These are phyloP conservation scores for Detonula confervacea DNA, from an alignment of 352 stramenopile species.

Conservation along the genomic window DNA sequence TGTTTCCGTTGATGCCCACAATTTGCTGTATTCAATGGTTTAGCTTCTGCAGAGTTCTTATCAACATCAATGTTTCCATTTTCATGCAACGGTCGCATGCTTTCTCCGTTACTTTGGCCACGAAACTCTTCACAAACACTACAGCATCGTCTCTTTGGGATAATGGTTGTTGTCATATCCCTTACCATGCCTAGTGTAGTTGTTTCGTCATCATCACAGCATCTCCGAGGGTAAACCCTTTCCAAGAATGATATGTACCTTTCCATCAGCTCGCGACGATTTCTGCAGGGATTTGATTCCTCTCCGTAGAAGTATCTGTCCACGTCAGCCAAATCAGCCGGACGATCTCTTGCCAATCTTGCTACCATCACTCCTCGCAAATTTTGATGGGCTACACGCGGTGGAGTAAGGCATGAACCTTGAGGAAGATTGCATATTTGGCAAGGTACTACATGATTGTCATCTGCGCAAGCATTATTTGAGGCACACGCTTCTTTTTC, in stretches of 20 bases:
- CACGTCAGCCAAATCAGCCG: constrained; percentile 66
- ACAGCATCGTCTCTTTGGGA: constrained; percentile 19
- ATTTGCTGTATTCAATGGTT: background rate
- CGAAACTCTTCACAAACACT: constrained; percentile 33
- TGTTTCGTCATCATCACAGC: constrained; percentile 67
- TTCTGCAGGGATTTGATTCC: constrained; percentile 72
- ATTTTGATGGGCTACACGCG: constrained; percentile 56
- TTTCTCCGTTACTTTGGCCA: constrained; percentile 2
- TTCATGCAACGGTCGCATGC: background rate
- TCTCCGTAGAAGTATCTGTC: constrained; percentile 82
- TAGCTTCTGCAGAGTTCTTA: background rate
- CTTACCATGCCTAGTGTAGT: constrained; percentile 55
- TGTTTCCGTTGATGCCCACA: constrained; percentile 6
- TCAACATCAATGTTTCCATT: constrained; percentile 6
- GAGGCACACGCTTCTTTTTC: constrained; percentile 6
- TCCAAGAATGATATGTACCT: constrained; percentile 76
- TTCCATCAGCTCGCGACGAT: constrained; percentile 67
- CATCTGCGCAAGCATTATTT: background rate
- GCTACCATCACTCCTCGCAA: constrained; percentile 75
- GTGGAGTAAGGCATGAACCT: constrained; percentile 67
- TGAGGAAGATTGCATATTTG: constrained; percentile 59
- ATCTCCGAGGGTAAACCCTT: constrained; percentile 70
- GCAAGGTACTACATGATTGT: constrained; percentile 28
- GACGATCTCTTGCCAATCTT: constrained; percentile 73
- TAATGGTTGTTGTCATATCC: constrained; percentile 40